Evolutionary conservation across 176 grass and related monocot genomes (phyloP).

Genomic region (Oryza longistaminata): DNA sequence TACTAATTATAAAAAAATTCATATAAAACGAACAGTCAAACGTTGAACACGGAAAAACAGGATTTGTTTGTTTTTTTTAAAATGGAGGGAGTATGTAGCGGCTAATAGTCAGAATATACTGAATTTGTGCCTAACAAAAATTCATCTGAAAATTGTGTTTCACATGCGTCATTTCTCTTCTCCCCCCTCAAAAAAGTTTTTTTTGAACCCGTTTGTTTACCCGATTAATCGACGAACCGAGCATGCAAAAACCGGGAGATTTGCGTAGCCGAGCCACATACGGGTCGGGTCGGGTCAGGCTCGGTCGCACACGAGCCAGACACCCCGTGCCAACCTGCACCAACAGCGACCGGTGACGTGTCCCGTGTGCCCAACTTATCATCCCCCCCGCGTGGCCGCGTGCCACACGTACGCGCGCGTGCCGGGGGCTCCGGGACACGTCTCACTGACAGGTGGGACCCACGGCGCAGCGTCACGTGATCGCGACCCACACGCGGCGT

Average conservation of each 20-base stretch:
- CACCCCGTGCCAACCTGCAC: slow-evolving; percentile 23
- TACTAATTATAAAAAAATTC: too few species aligned
- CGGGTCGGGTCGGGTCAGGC: background rate
- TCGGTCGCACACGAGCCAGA: background rate
- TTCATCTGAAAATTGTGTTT: background rate
- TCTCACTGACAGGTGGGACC: background rate
- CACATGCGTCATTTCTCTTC: background rate
- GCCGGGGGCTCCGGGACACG: background rate
- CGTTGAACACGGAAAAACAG: too few species aligned
- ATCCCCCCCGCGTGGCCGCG: too few species aligned
- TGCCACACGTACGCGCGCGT: background rate
- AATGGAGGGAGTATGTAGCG: background rate
- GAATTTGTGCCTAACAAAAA: background rate
- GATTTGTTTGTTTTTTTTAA: too few species aligned
- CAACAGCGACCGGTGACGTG: slow-evolving; percentile 7
- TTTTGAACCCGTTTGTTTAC: background rate
- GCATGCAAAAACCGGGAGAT: background rate
- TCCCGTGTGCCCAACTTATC: background rate
- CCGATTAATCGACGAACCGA: background rate
- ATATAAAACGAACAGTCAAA: too few species aligned
- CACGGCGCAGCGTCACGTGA: background rate
- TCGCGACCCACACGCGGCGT: too few species aligned
- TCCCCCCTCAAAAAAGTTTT: background rate
- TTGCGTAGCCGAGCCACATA: background rate
- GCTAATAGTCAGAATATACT: background rate